Percentiles rank a stretch among this genome's conserved stretches.
Conservation (phyloP, 768 basidiomycete species). For the Termitomyces sp. region DNA sequence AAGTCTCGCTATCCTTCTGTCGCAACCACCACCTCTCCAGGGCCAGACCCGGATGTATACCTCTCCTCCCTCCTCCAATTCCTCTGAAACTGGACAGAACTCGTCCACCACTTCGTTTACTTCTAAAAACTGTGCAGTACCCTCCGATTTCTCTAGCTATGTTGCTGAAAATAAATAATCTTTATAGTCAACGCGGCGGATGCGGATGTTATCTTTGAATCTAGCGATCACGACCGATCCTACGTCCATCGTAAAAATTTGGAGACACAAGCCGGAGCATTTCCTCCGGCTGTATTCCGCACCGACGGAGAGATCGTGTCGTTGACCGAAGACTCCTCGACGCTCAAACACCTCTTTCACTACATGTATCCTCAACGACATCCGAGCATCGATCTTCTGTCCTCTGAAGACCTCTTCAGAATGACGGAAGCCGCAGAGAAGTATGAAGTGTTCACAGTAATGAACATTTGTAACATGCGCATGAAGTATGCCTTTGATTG, state of each 20-base stretch:
- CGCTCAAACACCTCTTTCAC: not conserved
- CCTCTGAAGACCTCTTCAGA: not conserved
- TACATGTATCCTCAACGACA: slow-evolving; percentile 5
- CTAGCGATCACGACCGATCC: not conserved
- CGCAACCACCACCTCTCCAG: too few relatives aligned
- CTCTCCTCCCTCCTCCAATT: too few relatives aligned
- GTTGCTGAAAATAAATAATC: not conserved
- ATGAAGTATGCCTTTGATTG: not conserved
- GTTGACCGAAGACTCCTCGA: not conserved
- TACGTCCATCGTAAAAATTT: not conserved
- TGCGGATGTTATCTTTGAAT: not conserved
- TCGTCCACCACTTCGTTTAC: too few relatives aligned
- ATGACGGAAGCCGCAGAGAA: not conserved
- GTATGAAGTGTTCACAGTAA: not conserved
- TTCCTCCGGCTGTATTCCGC: not conserved
- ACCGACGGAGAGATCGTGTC: not conserved
- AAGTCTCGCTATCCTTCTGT: too few relatives aligned
- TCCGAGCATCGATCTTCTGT: not conserved
- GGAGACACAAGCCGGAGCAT: not conserved
- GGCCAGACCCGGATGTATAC: not conserved
- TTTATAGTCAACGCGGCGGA: not conserved
- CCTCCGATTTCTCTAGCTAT: not conserved
- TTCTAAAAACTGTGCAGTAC: not conserved
- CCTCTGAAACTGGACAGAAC: not conserved
- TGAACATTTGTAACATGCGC: not conserved